Evolutionary conservation across 768 basidiomycete species (phyloP), one percentile per base, ranked within the genome.

Genomic region (Calocybe cyanea): DNA sequence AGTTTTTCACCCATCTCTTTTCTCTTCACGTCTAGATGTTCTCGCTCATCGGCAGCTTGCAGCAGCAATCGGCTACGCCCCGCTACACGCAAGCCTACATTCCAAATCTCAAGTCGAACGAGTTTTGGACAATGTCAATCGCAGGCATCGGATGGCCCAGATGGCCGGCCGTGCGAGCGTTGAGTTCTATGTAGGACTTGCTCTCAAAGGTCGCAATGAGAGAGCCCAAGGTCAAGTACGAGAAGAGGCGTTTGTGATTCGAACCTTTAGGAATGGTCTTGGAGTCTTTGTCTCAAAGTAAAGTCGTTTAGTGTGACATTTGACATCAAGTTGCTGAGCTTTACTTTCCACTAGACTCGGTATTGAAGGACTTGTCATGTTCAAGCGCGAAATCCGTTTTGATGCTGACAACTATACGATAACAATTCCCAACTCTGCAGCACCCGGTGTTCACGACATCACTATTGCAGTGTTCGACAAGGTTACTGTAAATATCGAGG

Each of bases 91-190:
- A 0, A 83, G 87, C 0, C 72, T 99, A 1, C 92, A 96, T 57
- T 91, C 91, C 0, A 92, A 93, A 62, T 63, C 78, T 11, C 83
- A 92, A 56, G 89, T 98, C 2, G 96, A 98, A 60, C 81, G 84
- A 15, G 77, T 88, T 6, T 66, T 98, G 52, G 85, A 84, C 46
- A 82, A 87, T 18, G 87, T 98, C 41, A 99, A 98, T 57, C 78
- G 84, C 34, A 77, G 94, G 14, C 95, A 99, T 62, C 78, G 95
- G 20, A 87, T 95, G 80, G 96, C 96, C 0, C 96, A 99, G 60
- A 95, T 94, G 88, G 96, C 96, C 0, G 84, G 94, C 3, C 76
- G 96, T 11, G 96, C 96, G 0, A 95, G 92, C 60, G 87, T 97
- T 24, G 95, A 99, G 65, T 99, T 98, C 55, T 98, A 96, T 57